Evolutionary conservation across 2,329 filamentous ascomycete genomes (phyloP).

Genomic region (Zymoseptoria tritici): DNA sequence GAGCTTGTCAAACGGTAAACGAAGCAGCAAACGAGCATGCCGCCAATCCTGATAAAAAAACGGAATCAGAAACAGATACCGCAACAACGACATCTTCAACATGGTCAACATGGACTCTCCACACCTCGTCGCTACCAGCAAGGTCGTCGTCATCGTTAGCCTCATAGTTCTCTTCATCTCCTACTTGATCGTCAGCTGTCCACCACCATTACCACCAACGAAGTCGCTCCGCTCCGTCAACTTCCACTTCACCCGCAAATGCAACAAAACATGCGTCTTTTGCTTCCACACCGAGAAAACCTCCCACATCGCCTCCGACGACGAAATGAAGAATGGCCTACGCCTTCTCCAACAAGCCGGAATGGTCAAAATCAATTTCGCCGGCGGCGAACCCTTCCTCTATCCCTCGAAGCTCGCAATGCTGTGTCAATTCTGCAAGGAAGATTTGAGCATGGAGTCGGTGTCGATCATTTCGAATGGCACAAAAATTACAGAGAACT

Average conservation of each 20-base stretch:
- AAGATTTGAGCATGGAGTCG: slow-evolving; percentile 41
- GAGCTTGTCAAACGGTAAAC: background rate
- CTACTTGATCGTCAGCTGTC: background rate
- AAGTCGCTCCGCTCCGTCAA: slow-evolving; percentile 38
- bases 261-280: slow-evolving; percentile 46
- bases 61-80: background rate
- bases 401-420: slow-evolving; percentile 39
- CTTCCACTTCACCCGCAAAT: slow-evolving; percentile 42
- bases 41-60: background rate
- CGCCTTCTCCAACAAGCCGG: slow-evolving; percentile 42
- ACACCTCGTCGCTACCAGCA: background rate
- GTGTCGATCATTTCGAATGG: slow-evolving; percentile 51
- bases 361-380: slow-evolving; percentile 51
- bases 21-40: background rate
- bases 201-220: background rate
- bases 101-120: background rate
- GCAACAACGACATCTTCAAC: background rate
- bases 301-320: slow-evolving; percentile 35
- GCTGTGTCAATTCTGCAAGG: slow-evolving; percentile 44
- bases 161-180: background rate
- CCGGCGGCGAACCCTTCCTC: slow-evolving; percentile 50
- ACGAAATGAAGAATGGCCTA: slow-evolving; percentile 40
- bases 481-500: slow-evolving; percentile 39
- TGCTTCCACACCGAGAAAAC: slow-evolving; percentile 51
- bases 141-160: background rate